Base-by-base conservation (phyloP, 2,329 filamentous ascomycete genomes). In the Colletotrichum sp. region DNA sequence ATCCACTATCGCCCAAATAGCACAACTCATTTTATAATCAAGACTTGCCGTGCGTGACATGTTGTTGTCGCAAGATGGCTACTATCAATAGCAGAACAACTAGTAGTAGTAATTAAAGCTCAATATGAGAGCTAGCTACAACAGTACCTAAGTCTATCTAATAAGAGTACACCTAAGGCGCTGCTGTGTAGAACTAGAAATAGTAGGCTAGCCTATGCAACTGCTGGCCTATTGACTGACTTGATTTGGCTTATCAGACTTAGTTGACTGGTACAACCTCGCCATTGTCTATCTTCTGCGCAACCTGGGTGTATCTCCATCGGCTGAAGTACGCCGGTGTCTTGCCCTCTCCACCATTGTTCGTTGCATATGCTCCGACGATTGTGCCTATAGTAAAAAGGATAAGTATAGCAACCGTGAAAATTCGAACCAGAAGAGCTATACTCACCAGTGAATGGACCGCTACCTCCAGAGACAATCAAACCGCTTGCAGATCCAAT, bases 341-440 rank as follows among this genome's bases (percentile, higher is more conserved):
- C 3, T 79, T 84, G 4, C 84, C 86, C 16, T 84, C 80, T 1
- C 84, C 84, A 0, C 89, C 89, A 76, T 91, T 91, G 24, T 82
- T 89, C 6, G 90, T 91, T 44, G 86, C 87, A 79, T 90, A 91
- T 3, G 87, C 84, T 1, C 89, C 90, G 0, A 92, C 76, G 28
- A 91, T 80, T 2, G 86, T 85, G 1, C 89, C 89, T 84, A 79
- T 71, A 84, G 13, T 15, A 8, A 18, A 13, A 6, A 6, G 0
- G 30, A 18, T 75, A 7, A 71, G 68, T 22, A 36, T 36, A 4
- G 2, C 13, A 4, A 13, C 22, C 1, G 2, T 6, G n/a, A 28
- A 2, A 5, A 5, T 66, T 4, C 1, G 10, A 30, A 3, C 1
- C 8, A 63, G 18, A n/a, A 24, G 10, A 3, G 0, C 6, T 52